Evolutionary conservation across 1,284 basidiomycete species (phyloP), one percentile per base, ranked within the genome.

Genomic region (Neotropicomus parvogracilis): DNA sequence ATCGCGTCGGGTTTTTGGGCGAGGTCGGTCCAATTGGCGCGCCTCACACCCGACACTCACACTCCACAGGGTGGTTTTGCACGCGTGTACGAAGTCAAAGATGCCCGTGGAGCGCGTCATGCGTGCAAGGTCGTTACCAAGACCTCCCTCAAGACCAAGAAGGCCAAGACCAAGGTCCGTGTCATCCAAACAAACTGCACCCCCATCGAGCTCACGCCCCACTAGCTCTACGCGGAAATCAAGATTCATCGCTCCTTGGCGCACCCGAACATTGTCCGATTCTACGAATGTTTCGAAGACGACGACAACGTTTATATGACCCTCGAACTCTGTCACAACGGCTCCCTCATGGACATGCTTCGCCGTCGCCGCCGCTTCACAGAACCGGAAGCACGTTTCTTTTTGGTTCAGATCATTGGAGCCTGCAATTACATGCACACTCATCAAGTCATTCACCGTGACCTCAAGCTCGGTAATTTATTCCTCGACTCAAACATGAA

Each of bases 371-470:
- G 88, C 33, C 83, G 91, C 34, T 94, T 95, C 69, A 85, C 88
- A 17, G 95, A 99, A 68, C 87, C 91, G 0, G 95, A 99, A 69
- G 81, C 92, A 1, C 85, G 95, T 24, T 94, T 85, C 70, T 93
- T 91, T 71, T 83, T 97, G 75, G 80, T 95, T 6, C 95, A 99
- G 68, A 83, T 99, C 58, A 88, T 97, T 56, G 92, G 92, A 21
- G 95, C 95, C 1, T 95, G 92, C 66, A 85, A 93, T 60, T 95
- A 97, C 75, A 95, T 99, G 92, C 97, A 99, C 69, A 79, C 78
- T 21, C 86, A 95, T 66, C 90, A 91, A 59, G 91, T 98, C 64
- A 98, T 99, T 69, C 91, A 98, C 71, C 88, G 94, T 33, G 94
- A 97, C 67, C 79, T 97, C 54, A 97, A 97, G 69, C 80, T 98